These are phyloP conservation scores for Lotmaria passim DNA, from an alignment of 208 protist genomes.

Conservation along the genomic window DNA sequence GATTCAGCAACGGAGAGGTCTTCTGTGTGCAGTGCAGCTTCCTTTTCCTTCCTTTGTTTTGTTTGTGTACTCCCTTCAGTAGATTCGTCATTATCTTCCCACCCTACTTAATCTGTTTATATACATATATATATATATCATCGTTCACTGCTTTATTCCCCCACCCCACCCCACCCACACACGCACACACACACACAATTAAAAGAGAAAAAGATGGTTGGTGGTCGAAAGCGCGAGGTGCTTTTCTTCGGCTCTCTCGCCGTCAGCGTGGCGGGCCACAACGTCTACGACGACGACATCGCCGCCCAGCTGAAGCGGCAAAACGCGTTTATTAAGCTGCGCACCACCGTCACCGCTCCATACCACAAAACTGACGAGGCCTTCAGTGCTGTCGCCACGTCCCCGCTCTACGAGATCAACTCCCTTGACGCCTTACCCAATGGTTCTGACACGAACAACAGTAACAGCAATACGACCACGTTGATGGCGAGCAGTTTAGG, in stretches of 20 bases:
- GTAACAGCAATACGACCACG: too few relatives aligned
- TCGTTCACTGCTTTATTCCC: not conserved
- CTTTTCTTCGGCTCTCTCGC: constrained; percentile 73
- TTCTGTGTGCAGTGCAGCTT: too few relatives aligned
- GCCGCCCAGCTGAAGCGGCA: constrained; percentile 40
- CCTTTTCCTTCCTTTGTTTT: too few relatives aligned
- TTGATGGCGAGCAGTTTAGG: too few relatives aligned
- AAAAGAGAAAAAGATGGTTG: not conserved
- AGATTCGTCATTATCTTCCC: too few relatives aligned
- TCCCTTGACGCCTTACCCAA: not conserved
- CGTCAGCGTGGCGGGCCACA: constrained; percentile 53
- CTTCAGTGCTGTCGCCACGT: constrained; percentile 47
- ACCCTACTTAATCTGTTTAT: too few relatives aligned
- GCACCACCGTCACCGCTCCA: constrained; percentile 33
- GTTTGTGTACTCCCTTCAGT: too few relatives aligned
- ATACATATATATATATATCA: constrained; percentile 24
- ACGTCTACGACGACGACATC: constrained; percentile 46
- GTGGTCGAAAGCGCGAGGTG: constrained; percentile 33
- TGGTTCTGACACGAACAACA: not conserved
- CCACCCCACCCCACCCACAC: not conserved
- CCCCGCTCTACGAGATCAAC: constrained; percentile 40
- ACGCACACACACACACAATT: not conserved
- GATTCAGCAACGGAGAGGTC: too few relatives aligned
- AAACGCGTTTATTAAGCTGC: constrained; percentile 42
- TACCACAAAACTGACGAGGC: constrained; percentile 43